Base-by-base conservation (phyloP, 2,329 filamentous ascomycete species). In the Cladosporium oxysporum region DNA sequence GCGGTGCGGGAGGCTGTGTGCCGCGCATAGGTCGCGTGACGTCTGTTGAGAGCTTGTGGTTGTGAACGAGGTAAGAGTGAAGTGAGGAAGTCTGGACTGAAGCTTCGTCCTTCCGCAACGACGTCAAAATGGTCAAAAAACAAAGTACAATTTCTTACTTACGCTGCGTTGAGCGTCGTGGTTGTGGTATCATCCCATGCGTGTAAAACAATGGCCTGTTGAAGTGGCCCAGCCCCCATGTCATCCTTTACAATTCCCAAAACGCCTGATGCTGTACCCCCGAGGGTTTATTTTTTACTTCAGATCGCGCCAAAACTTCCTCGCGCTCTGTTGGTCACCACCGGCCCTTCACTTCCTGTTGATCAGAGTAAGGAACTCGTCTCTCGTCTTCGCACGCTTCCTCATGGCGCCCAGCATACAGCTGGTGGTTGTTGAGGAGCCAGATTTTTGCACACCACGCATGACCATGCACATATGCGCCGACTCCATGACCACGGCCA, bases 401-500 rank as follows among this genome's bases (percentile, higher is more conserved):
- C 97, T 90, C 84, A 99, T 96, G 74, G 93, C 93, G 47, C 95
- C 95, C n/a, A 98, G 86, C 80, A 99, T 96, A 77, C 94, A 98
- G 82, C 93, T 97, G 21, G 95, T 99, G 44, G 96, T 95, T 7
- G 95, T 98, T 21, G 87, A 90, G 60, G 91, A 89, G 49, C 85
- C 87, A 0, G 92, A 93, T 84, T 99, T 97, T 77, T 97, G 88
- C 11, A 99, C 94, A n/a, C 95, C 95, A 57, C 95, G 88, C 93
- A 97, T 98, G 18, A 97, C 93, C 94, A 98, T 99, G 83, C 95
- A 99, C 57, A 98, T 83, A 80, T 99, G 95, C 75, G 88, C 93
- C 16, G 92, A 96, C 76, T 99, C 95, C 90, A 99, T 97, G 67
- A 99, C 94, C 2, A 99, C 95, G 23, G 92, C 94, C 1, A 99